Evolutionary conservation across 129 eudicot genomes (phyloP), one percentile per base, ranked within the genome.

Genomic region (Kitagawia praeruptora): DNA sequence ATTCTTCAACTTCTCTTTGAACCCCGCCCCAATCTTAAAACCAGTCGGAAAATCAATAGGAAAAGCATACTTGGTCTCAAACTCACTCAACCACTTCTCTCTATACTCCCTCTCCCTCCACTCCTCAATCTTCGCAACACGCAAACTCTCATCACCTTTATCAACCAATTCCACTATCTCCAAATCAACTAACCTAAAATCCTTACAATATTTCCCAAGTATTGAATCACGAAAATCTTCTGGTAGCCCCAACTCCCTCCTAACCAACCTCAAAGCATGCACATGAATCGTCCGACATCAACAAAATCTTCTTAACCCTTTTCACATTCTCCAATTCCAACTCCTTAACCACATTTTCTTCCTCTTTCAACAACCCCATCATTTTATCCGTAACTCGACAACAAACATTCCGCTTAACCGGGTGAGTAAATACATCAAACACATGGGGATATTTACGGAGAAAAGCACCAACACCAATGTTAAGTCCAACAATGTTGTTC

Each of bases 21-120:
- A 87, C 74, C 97, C 97, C 8, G 86, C 84, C 56, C 73, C 82
- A 34, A 86, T 88, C 86, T 72, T 82, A 63, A 85, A 94, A 34
- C 98, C 98, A 0, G 97, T 87, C 1, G 98, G 98, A 25, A 94
- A 86, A 85, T 83, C 64, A 46, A 94, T 86, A 0, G 97, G 97
- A 74, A 94, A 94, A 0, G 96, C 97, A 58, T 88, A 94, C 67
- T 91, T 91, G 0, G 91, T 89, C 85, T 94, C 97, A 8, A 87
- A 94, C 64, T 94, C 98, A 49, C 98, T 88, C 91, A 92, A 78
- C 98, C 98, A 94, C 74, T 94, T 94, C 78, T 91, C 96, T 5
- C 23, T 85, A 61, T 79, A 91, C 88, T 93, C 98, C 47, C 28
- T 91, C 61, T 91, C 89, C 80, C 98, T 85, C 93, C 98, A 93